These are phyloP conservation scores for Marsdenia floribunda DNA, from an alignment of 257 asterid genomes.

Conservation along the genomic window DNA sequence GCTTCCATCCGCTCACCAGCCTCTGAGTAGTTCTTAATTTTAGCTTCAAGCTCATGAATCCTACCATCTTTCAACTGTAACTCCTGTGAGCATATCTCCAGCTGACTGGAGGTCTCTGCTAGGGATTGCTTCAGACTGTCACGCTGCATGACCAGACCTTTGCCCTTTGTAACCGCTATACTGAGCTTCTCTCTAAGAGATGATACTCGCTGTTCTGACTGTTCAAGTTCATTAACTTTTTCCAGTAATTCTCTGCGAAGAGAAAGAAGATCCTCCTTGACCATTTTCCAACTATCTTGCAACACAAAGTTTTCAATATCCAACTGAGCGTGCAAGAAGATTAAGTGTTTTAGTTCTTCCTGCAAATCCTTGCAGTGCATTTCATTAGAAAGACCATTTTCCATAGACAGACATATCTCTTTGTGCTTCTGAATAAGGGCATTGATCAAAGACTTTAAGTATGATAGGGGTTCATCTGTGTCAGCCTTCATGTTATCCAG, in stretches of 20 bases:
- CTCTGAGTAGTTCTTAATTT: constrained; percentile 76
- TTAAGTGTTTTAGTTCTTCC: constrained; percentile 55
- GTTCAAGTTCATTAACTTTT: constrained; percentile 72
- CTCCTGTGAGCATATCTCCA: constrained; percentile 74
- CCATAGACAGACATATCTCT: constrained; percentile 35
- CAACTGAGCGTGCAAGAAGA: constrained; percentile 39
- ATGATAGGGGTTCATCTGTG: constrained; percentile 45
- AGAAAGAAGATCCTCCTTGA: constrained; percentile 42
- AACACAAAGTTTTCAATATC: constrained; percentile 66
- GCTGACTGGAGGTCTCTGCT: constrained; percentile 66
- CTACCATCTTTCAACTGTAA: constrained; percentile 62
- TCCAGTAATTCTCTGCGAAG: constrained; percentile 47
- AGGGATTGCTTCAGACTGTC: constrained; percentile 88
- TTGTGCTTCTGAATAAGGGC: constrained; percentile 55
- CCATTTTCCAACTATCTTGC: constrained; percentile 57
- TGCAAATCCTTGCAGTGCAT: constrained; percentile 49
- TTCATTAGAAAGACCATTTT: constrained; percentile 32
- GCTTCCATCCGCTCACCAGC: constrained; percentile 99
- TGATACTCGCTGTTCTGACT: constrained; percentile 84
- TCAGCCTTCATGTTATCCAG: constrained; percentile 36
- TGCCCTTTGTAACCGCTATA: constrained; percentile 95
- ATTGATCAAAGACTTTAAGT: constrained; percentile 50
- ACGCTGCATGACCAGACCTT: constrained; percentile 88
- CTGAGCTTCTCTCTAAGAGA: constrained; percentile 94
- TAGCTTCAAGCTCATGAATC: constrained; percentile 76